Evolutionary conservation across 305 asterid genomes (phyloP).

Genomic region (Solanum aculeatissimum): DNA sequence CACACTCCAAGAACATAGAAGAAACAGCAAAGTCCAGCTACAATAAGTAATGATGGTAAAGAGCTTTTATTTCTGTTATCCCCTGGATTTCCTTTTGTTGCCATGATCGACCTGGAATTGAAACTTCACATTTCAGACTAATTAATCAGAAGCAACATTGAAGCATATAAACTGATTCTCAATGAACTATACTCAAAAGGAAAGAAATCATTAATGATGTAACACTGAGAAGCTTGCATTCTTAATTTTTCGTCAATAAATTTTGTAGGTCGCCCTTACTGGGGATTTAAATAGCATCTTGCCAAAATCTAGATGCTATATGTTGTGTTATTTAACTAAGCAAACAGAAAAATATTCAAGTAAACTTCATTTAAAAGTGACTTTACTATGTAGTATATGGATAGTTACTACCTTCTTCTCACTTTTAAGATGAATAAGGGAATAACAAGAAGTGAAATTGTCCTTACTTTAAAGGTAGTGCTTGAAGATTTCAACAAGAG

Average conservation of each 20-base stretch:
- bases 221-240: not conserved
- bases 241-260: not conserved
- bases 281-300: not conserved
- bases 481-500: not conserved
- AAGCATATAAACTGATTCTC: not conserved
- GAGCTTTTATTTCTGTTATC: conserved; percentile 22
- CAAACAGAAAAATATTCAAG: not conserved
- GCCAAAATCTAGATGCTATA: not conserved
- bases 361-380: not conserved
- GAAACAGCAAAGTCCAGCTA: conserved; percentile 25
- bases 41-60: conserved; percentile 14
- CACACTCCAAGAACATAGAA: conserved; percentile 37
- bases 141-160: not conserved
- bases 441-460: not conserved
- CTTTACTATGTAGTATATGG: not conserved
- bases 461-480: not conserved
- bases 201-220: not conserved
- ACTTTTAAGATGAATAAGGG: not conserved
- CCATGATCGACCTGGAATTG: conserved; percentile 19
- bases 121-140: not conserved
- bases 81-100: conserved; percentile 27
- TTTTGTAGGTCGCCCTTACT: not conserved
- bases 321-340: not conserved
- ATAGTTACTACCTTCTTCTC: not conserved
- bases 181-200: not conserved